Conservation (phyloP, 768 basidiomycete species). For the Paxillus rubicundulus region DNA sequence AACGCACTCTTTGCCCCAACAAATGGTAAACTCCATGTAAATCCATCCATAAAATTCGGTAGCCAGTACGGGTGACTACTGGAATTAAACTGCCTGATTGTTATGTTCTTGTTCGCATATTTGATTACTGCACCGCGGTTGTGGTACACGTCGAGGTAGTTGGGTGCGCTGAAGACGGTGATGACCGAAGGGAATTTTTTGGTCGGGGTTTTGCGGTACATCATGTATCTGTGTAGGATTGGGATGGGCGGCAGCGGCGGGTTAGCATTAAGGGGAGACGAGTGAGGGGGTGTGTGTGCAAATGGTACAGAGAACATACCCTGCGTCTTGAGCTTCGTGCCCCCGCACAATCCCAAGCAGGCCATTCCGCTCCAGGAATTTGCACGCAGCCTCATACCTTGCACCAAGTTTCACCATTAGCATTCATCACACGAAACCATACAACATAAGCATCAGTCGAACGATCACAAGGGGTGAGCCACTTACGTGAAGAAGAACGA, state of each 20-base stretch:
- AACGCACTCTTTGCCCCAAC: slow-evolving; percentile 93
- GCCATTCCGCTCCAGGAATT: slow-evolving; percentile 89
- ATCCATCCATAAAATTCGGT: slow-evolving; percentile 98
- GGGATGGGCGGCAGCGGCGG: background rate
- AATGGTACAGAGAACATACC: slow-evolving; percentile 45
- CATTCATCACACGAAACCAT: slow-evolving; percentile 1
- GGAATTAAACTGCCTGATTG: slow-evolving; percentile 85
- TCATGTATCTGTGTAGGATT: slow-evolving; percentile 61
- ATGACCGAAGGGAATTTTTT: slow-evolving; percentile 97
- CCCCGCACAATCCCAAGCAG: slow-evolving; percentile 92
- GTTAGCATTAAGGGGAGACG: background rate
- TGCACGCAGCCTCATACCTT: slow-evolving; percentile 89
- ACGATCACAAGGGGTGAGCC: background rate
- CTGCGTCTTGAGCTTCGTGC: slow-evolving; percentile 97
- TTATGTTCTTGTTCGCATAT: slow-evolving; percentile 96
- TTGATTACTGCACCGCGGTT: slow-evolving; percentile 97
- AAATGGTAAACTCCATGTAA: slow-evolving; percentile 98
- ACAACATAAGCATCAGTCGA: background rate
- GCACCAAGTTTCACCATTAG: background rate
- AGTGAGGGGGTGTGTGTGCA: background rate
- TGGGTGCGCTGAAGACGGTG: slow-evolving; percentile 97
- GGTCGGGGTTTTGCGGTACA: slow-evolving; percentile 93
- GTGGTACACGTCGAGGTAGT: slow-evolving; percentile 96
- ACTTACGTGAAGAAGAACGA: slow-evolving; percentile 90
- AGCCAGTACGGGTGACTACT: slow-evolving; percentile 90